A percentile compares a stretch with the other conserved stretches of the same genome.
Conservation (phyloP, 106 monocot genomes). For the Allium fistulosum region DNA sequence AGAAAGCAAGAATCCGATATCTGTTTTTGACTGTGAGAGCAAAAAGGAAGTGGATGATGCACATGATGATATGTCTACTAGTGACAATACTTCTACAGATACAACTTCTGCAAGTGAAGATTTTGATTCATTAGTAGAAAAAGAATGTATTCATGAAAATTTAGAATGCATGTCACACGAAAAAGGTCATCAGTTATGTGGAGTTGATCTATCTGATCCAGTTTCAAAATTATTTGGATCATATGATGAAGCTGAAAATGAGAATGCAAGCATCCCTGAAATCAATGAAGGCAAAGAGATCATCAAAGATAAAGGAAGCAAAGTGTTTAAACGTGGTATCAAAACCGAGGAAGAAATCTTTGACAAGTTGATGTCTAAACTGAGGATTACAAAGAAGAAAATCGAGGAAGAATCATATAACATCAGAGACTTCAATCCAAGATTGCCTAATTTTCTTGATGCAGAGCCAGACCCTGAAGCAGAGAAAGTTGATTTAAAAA, state of each 20-base stretch:
- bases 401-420: constrained; percentile 7
- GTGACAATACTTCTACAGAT: no score
- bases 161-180: no score
- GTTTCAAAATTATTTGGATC: not conserved
- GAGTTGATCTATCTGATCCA: no score
- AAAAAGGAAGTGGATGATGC: constrained; percentile 1
- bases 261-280: no score
- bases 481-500: constrained; percentile 70
- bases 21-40: not conserved
- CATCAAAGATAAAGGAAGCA: no score
- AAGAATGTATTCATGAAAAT: no score
- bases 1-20: not conserved
- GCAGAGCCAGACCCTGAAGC: constrained; percentile 50
- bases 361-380: not conserved
- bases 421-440: constrained; percentile 45
- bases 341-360: not conserved
- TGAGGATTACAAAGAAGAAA: constrained; percentile 10
- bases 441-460: constrained; percentile 46
- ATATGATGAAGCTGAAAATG: not conserved
- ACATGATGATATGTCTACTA: no score
- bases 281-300: no score
- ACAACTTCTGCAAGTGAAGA: no score
- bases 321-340: no score
- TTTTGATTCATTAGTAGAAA: no score
- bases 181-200: no score